Conservation (phyloP, 257 asterid genomes). For the Prunella vulgaris region DNA sequence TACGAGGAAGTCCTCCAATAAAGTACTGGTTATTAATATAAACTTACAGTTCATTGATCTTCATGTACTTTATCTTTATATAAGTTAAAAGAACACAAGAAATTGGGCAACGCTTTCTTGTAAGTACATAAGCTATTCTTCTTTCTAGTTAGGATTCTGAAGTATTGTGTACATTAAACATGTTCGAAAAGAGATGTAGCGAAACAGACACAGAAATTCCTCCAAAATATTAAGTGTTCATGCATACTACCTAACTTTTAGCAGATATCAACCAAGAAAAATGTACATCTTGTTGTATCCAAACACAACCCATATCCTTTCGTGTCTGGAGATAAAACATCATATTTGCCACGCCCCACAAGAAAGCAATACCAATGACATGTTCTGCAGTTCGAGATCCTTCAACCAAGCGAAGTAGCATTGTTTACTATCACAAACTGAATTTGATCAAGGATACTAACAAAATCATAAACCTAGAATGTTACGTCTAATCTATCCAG, state of each 20-base stretch:
- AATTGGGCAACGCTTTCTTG: too few relatives aligned
- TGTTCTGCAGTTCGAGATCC: neutral
- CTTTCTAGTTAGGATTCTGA: too few relatives aligned
- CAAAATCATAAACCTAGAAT: constrained; percentile 4
- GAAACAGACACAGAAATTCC: neutral
- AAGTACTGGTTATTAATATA: neutral
- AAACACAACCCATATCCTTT: neutral
- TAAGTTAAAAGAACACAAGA: too few relatives aligned
- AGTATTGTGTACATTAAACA: neutral
- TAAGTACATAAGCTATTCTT: too few relatives aligned
- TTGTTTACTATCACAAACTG: neutral
- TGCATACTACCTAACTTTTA: neutral
- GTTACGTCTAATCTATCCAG: neutral
- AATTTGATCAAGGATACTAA: constrained; percentile 9
- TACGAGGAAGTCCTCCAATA: neutral
- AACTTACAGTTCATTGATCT: too few relatives aligned
- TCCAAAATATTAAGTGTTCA: neutral
- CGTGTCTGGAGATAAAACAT: neutral
- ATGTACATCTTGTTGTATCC: neutral
- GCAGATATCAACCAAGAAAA: neutral
- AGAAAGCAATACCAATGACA: neutral
- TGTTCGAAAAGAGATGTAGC: neutral
- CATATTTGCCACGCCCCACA: neutral
- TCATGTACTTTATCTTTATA: too few relatives aligned
- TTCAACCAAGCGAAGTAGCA: constrained; percentile 4